phyloP scores from a whole-genome alignment of 805 yeast genomes.

The Spathaspora passalidarum region DNA sequence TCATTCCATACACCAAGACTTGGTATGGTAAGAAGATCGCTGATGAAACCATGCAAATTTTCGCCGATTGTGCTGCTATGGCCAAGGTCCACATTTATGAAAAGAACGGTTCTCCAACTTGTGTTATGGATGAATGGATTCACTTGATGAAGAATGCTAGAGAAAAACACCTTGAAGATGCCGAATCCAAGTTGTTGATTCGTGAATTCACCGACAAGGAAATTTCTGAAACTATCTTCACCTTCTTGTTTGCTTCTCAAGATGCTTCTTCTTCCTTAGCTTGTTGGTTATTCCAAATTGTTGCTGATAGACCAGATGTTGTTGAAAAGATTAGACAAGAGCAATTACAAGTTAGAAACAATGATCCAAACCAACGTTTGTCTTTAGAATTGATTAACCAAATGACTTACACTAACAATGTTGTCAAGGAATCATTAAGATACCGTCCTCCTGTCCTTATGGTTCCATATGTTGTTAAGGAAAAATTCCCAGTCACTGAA shows the following conservation, averaged over 20 bases:
- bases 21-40: conserved; percentile 97
- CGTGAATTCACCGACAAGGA: conserved; percentile 88
- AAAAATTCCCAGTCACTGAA: conserved; percentile 77
- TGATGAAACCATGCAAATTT: conserved; percentile 89
- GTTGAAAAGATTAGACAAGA: conserved; percentile 85
- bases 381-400: conserved; percentile 72
- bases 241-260: conserved; percentile 95
- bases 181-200: conserved; percentile 56
- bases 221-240: conserved; percentile 94
- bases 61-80: conserved; percentile 82
- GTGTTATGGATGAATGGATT: conserved; percentile 97
- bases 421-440: conserved; percentile 88
- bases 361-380: conserved; percentile 64
- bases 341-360: conserved; percentile 77
- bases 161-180: conserved; percentile 46
- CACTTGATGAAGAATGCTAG: conserved; percentile 75
- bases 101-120: conserved; percentile 71
- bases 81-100: conserved; percentile 75
- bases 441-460: conserved; percentile 96
- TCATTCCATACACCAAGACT: conserved; percentile 92
- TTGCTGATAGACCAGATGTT: conserved; percentile 94
- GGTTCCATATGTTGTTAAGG: conserved; percentile 96
- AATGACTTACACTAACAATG: conserved; percentile 87
- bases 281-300: conserved; percentile 96
- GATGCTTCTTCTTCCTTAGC: conserved; percentile 97